Evolutionary conservation across 2,329 filamentous ascomycete genomes (phyloP), one percentile per base, ranked within the genome.

Genomic region (Neopestalotiopsis clavispora): DNA sequence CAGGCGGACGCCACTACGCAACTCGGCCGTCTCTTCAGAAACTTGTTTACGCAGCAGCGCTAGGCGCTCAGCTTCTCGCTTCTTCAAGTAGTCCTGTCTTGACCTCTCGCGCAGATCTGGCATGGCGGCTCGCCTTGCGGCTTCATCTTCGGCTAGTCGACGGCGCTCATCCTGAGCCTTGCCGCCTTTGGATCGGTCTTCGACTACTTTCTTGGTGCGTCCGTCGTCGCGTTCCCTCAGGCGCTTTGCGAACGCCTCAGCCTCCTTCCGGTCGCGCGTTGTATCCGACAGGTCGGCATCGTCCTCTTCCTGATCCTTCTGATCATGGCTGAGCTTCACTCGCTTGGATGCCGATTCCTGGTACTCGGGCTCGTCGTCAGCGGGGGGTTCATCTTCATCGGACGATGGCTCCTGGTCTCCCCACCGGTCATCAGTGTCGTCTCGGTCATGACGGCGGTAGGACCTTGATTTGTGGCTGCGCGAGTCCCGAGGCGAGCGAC

Each of bases 51-150:
- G 89, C 64, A 99, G 82, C n/a, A 99, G 82, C 0, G 93, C 93
- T 17, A 99, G 82, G 70, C 94, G 90, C 79, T 98, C 94, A 0
- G 92, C 85, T 78, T 98, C 95, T 71, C 96, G 89, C 84, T 99
- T 98, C 80, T 94, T 94, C 38, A 99, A 85, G 77, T 99, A 99
- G 73, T 96, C 92, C 77, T 98, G 95, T 70, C 96, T 89, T 3
- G 95, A 97, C 40, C 94, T 89, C 76, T 96, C 86, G 57, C 96
- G 88, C 20, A 98, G 81, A 70, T 97, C 94, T 2, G 91, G 90
- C 78, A 97, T 86, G n/a, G 92, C 92, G 9, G 90, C 90, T 71
- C 86, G 86, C 68, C 92, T 86, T 6, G 91, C 89, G 49, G 87
- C 86, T 4, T 90, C 86, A 77, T 94, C 90, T 70, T 92, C 90